Evolutionary conservation across 306 rosid genomes (phyloP).

Genomic region (Vigna trinervia): DNA sequence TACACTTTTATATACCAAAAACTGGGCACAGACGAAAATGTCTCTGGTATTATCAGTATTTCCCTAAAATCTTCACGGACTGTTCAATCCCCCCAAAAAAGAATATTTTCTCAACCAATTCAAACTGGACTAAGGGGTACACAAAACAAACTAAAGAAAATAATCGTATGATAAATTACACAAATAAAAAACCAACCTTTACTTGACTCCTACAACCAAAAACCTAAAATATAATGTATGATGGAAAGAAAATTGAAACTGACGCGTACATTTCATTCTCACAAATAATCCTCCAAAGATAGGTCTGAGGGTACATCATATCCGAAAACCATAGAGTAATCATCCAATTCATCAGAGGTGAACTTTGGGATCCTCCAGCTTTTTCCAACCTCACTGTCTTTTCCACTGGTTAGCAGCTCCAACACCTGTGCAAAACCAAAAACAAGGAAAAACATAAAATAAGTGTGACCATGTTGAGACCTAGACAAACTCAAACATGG

Average conservation of each 20-base stretch:
- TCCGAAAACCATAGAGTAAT: slow-evolving; percentile 86
- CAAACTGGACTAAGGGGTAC: background rate
- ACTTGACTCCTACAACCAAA: slow-evolving; percentile 19
- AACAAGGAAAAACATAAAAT: background rate
- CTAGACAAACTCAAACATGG: background rate
- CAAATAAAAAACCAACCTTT: slow-evolving; percentile 28
- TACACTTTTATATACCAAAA: background rate
- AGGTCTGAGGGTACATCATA: slow-evolving; percentile 69
- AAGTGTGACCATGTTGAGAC: background rate
- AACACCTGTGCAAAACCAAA: slow-evolving; percentile 56
- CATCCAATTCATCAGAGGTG: slow-evolving; percentile 79
- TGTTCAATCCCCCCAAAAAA: background rate
- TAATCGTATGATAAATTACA: slow-evolving; percentile 34
- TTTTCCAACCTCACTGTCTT: slow-evolving; percentile 62
- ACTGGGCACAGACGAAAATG: background rate
- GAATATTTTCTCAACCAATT: background rate
- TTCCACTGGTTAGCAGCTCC: slow-evolving; percentile 68
- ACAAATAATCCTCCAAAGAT: slow-evolving; percentile 68
- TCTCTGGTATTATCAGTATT: background rate
- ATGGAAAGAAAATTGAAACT: background rate
- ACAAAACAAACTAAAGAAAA: background rate
- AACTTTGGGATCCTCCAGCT: slow-evolving; percentile 80
- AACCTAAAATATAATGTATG: slow-evolving; percentile 8
- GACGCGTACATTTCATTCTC: slow-evolving; percentile 15
- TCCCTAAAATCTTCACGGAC: background rate